Conservation (phyloP, 768 basidiomycete genomes). For the Lyophyllum semitale region DNA sequence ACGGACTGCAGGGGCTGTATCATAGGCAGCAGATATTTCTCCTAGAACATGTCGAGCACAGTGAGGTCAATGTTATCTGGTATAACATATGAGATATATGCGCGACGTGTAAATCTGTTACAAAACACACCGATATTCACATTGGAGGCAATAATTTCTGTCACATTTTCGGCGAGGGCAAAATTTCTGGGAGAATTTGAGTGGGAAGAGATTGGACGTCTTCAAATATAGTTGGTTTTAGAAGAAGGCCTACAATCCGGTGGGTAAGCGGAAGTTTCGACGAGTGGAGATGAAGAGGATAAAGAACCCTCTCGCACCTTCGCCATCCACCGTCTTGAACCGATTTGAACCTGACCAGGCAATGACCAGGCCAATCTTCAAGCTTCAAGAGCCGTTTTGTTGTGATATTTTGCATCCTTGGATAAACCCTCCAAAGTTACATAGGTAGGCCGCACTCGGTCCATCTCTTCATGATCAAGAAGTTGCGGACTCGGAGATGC, state of each 20-base stretch:
- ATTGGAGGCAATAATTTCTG: slow-evolving; percentile 25
- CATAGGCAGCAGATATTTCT: slow-evolving; percentile 25
- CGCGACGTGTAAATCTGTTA: neutral
- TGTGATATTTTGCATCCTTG: no score
- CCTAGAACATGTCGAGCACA: slow-evolving; percentile 23
- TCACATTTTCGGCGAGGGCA: slow-evolving; percentile 21
- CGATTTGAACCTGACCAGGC: no score
- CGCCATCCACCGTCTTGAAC: no score
- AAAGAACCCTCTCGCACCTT: no score
- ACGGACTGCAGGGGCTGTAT: neutral
- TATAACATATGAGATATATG: neutral
- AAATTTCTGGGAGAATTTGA: slow-evolving; percentile 10
- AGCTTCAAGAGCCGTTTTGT: no score
- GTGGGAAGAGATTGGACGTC: slow-evolving; percentile 28
- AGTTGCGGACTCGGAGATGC: no score
- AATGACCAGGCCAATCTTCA: no score
- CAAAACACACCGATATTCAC: slow-evolving; percentile 27
- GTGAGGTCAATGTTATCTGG: slow-evolving; percentile 33
- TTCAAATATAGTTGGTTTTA: slow-evolving; percentile 28
- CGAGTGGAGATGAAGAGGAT: neutral
- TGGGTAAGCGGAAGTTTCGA: neutral
- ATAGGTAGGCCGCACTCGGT: no score
- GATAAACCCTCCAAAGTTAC: no score
- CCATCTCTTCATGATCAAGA: no score
- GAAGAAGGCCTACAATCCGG: slow-evolving; percentile 20